Evolutionary conservation across 1,284 basidiomycete species (phyloP).

Genomic region (Ganoderma boninense): DNA sequence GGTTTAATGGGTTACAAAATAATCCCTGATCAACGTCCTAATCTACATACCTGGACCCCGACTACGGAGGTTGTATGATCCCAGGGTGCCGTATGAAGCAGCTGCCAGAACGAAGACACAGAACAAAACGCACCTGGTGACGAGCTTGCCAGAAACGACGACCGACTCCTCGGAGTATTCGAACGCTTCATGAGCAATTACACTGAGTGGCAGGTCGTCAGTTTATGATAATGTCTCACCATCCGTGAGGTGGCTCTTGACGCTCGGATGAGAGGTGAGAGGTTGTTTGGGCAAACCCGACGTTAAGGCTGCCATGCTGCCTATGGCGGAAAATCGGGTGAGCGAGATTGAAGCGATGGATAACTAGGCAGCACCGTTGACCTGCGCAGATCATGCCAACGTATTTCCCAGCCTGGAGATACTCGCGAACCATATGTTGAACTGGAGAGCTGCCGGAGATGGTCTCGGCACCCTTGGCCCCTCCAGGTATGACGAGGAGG

Average conservation of each 20-base stretch:
- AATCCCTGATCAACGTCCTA: too few relatives aligned
- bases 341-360: not conserved
- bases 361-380: slow-evolving; percentile 35
- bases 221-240: slow-evolving; percentile 47
- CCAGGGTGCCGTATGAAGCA: not conserved
- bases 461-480: slow-evolving; percentile 81
- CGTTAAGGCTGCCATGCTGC: slow-evolving; percentile 73
- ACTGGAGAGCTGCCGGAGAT: slow-evolving; percentile 69
- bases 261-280: slow-evolving; percentile 84
- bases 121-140: slow-evolving; percentile 67
- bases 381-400: slow-evolving; percentile 90
- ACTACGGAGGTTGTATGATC: slow-evolving; percentile 44
- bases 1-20: not conserved
- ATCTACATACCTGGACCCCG: slow-evolving; percentile 75
- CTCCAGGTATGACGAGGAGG: slow-evolving; percentile 81
- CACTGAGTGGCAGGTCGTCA: not conserved
- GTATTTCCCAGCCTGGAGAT: slow-evolving; percentile 64
- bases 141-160: slow-evolving; percentile 76
- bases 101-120: not conserved
- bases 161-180: slow-evolving; percentile 83
- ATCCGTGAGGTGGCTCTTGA: slow-evolving; percentile 68
- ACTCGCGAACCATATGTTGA: slow-evolving; percentile 70
- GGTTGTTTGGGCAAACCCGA: slow-evolving; percentile 69
- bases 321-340: slow-evolving; percentile 44
- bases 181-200: slow-evolving; percentile 58